phyloP scores from a whole-genome alignment of 108 stramenopile species.

The Aurantiochytrium sp. region DNA sequence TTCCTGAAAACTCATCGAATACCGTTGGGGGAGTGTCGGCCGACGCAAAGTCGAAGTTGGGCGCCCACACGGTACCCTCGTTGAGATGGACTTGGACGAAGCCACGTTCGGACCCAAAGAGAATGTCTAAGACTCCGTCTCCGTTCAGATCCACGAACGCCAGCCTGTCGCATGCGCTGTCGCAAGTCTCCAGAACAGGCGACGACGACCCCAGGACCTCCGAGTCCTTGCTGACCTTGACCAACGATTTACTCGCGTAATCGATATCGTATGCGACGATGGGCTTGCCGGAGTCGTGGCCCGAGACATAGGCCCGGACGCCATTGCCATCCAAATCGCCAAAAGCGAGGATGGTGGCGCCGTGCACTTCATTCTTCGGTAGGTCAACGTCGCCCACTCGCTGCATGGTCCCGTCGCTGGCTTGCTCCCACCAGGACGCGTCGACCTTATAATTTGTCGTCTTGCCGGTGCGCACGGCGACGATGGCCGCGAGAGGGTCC shows the following conservation, averaged over 20 bases:
- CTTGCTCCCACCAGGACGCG: no score
- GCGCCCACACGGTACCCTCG: neutral
- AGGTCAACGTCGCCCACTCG: neutral
- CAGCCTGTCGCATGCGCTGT: no score
- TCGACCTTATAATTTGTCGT: no score
- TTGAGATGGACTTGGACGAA: neutral
- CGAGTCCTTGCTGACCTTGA: no score
- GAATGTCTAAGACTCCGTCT: neutral
- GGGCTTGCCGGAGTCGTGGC: neutral
- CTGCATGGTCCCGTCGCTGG: neutral
- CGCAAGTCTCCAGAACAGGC: no score
- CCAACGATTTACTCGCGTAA: no score
- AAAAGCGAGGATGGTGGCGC: neutral
- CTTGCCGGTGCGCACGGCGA: neutral
- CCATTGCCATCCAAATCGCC: neutral
- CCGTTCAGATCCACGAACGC: neutral
- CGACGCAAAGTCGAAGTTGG: neutral
- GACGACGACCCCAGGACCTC: no score
- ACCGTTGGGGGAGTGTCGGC: neutral
- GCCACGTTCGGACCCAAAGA: neutral
- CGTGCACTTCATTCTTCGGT: neutral
- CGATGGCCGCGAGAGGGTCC: neutral
- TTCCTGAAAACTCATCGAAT: neutral
- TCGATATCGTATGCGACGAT: neutral
- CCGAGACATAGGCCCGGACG: neutral